phyloP scores from a whole-genome alignment of 129 eudicot genomes.

The Silybum marianum region DNA sequence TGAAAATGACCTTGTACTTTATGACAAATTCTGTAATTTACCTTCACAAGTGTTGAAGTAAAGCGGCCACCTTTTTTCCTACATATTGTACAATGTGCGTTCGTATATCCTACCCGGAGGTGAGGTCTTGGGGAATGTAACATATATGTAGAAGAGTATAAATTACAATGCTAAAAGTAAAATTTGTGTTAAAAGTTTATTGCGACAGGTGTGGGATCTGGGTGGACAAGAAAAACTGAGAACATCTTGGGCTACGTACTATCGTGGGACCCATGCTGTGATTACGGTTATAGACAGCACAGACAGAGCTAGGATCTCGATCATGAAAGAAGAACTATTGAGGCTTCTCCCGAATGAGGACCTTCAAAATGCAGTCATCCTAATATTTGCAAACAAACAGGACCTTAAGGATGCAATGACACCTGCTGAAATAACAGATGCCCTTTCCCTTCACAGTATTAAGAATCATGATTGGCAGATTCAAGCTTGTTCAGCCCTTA shows the following conservation, averaged over 20 bases:
- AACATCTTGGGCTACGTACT: conserved; percentile 94
- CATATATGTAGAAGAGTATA: no score
- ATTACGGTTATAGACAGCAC: conserved; percentile 94
- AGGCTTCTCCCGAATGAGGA: conserved; percentile 83
- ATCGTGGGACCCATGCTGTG: conserved; percentile 90
- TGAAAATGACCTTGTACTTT: no score
- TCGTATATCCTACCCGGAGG: no score
- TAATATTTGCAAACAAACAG: conserved; percentile 88
- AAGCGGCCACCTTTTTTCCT: no score
- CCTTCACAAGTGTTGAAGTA: no score
- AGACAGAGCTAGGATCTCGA: conserved; percentile 78
- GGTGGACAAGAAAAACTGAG: conserved; percentile 92
- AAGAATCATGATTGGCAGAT: conserved; percentile 98
- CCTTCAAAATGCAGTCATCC: conserved; percentile 73
- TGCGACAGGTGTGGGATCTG: conserved; percentile 84
- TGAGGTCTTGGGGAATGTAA: no score
- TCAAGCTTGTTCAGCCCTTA: conserved; percentile 83
- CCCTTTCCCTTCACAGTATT: conserved; percentile 88
- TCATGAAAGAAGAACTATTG: conserved; percentile 85
- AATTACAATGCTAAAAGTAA: no score
- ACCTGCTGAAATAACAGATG: conserved; percentile 96
- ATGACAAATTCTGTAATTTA: no score
- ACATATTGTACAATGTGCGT: no score
- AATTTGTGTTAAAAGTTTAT: no score
- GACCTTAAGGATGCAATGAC: conserved; percentile 94